A percentile compares a stretch with the other conserved stretches of the same genome.
phyloP scores from a whole-genome alignment of 768 basidiomycete species.

The Royoungia palumana region DNA sequence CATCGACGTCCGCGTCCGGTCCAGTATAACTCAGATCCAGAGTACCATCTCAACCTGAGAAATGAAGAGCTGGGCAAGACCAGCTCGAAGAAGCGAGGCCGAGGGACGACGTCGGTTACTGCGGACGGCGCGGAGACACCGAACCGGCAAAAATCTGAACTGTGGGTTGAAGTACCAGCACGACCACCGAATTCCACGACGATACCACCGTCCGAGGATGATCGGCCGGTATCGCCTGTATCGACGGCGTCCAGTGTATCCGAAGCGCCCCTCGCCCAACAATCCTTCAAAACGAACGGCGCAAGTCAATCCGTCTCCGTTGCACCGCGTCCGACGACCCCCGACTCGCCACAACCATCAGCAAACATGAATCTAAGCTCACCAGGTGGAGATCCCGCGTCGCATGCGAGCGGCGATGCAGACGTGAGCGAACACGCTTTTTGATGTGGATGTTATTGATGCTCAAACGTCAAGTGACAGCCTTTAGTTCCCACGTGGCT shows the following conservation, averaged over 20 bases:
- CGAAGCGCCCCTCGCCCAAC: slow-evolving; percentile 70
- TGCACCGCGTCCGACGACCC: slow-evolving; percentile 24
- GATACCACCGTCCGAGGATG: slow-evolving; percentile 38
- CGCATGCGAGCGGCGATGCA: slow-evolving; percentile 12
- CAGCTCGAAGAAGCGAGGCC: slow-evolving; percentile 49
- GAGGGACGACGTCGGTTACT: slow-evolving; percentile 22
- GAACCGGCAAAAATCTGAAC: slow-evolving; percentile 36
- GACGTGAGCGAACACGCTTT: slow-evolving; percentile 25
- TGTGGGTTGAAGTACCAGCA: slow-evolving; percentile 34
- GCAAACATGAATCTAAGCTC: slow-evolving; percentile 12
- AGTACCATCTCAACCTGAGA: slow-evolving; percentile 58
- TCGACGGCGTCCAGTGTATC: slow-evolving; percentile 72
- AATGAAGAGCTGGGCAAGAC: slow-evolving; percentile 58
- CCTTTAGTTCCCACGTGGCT: slow-evolving; percentile 64
- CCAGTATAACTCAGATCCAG: slow-evolving; percentile 73
- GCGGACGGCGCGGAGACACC: slow-evolving; percentile 54
- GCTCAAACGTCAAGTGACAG: slow-evolving; percentile 33
- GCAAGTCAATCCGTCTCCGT: slow-evolving; percentile 21
- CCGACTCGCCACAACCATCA: slow-evolving; percentile 21
- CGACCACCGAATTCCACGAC: slow-evolving; percentile 31
- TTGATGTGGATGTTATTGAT: slow-evolving; percentile 30
- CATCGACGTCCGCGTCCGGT: slow-evolving; percentile 79
- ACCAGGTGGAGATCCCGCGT: slow-evolving; percentile 15
- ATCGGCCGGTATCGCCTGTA: slow-evolving; percentile 65
- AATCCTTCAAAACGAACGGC: slow-evolving; percentile 56